Conservation (phyloP, 208 protist species). For the Acanthamoeba sp. region DNA sequence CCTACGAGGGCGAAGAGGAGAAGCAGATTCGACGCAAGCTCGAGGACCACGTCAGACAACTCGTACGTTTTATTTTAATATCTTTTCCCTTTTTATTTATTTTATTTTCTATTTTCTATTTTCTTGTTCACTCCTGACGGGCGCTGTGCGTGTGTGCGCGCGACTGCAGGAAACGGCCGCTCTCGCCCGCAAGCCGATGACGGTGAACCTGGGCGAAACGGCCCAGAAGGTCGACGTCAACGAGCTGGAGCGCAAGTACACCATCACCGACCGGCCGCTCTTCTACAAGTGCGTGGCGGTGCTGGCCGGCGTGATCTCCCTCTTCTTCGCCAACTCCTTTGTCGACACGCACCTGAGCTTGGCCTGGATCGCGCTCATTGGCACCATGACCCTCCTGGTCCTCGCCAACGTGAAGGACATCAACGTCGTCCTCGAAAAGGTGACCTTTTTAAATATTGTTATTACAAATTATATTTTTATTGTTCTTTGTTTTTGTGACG, state of each 20-base stretch:
- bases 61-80: neutral
- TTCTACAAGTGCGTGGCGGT: conserved; percentile 80
- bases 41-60: conserved; percentile 42
- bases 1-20: conserved; percentile 71
- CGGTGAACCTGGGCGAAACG: neutral
- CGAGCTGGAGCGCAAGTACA: conserved; percentile 79
- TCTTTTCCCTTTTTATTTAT: neutral
- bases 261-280: conserved; percentile 74
- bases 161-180: conserved; percentile 14
- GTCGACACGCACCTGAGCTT: conserved; percentile 76
- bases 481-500: too few relatives aligned
- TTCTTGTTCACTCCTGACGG: neutral
- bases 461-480: conserved; percentile 3
- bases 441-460: neutral
- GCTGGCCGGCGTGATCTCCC: conserved; percentile 78
- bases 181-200: neutral
- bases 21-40: conserved; percentile 47
- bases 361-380: conserved; percentile 85
- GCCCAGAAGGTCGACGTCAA: conserved; percentile 69
- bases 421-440: conserved; percentile 67
- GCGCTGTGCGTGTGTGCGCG: neutral
- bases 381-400: conserved; percentile 78
- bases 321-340: conserved; percentile 84
- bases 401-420: conserved; percentile 75
- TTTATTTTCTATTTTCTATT: neutral